Evolutionary conservation across 78 protist genomes (phyloP).

Genomic region (Capsaspora owczarzaki): DNA sequence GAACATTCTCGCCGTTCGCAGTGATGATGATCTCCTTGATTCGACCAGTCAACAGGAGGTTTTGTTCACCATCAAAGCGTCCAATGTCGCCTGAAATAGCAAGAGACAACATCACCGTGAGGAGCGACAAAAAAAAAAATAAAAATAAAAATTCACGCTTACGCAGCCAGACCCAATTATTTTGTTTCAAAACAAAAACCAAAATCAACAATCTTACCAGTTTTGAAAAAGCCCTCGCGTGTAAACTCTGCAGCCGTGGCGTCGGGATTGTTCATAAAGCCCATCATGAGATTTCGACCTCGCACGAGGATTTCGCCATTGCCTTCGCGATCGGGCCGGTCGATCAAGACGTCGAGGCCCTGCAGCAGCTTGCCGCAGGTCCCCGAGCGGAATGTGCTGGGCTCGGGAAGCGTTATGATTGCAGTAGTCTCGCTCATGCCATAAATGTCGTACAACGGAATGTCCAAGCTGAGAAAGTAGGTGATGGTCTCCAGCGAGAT

Average conservation of each 20-base stretch:
- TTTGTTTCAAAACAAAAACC: too few species aligned
- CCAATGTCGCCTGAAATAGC: slow-evolving; percentile 83
- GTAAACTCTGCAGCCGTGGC: slow-evolving; percentile 23
- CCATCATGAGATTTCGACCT: background rate
- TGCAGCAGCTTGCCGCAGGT: slow-evolving; percentile 25
- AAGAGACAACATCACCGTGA: too few species aligned
- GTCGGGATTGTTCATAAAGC: background rate
- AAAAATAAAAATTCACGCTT: too few species aligned
- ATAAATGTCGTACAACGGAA: slow-evolving; percentile 60
- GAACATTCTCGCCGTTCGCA: slow-evolving; percentile 88
- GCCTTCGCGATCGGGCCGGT: background rate
- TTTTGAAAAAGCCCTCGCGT: slow-evolving; percentile 69
- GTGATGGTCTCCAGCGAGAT: slow-evolving; percentile 46
- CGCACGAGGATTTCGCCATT: background rate
- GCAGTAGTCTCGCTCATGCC: slow-evolving; percentile 67
- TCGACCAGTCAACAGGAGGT: slow-evolving; percentile 66
- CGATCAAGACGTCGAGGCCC: slow-evolving; percentile 21
- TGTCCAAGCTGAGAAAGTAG: slow-evolving; percentile 55
- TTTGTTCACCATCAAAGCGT: slow-evolving; percentile 38
- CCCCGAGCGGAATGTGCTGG: background rate
- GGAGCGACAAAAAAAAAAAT: too few species aligned
- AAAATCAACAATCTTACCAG: too few species aligned
- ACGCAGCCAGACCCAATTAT: too few species aligned
- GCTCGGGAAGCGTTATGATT: slow-evolving; percentile 23
- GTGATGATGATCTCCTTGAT: slow-evolving; percentile 82